These are phyloP conservation scores for Fusarium annulatum DNA, from an alignment of 2,329 filamentous ascomycete species.

Conservation along the genomic window DNA sequence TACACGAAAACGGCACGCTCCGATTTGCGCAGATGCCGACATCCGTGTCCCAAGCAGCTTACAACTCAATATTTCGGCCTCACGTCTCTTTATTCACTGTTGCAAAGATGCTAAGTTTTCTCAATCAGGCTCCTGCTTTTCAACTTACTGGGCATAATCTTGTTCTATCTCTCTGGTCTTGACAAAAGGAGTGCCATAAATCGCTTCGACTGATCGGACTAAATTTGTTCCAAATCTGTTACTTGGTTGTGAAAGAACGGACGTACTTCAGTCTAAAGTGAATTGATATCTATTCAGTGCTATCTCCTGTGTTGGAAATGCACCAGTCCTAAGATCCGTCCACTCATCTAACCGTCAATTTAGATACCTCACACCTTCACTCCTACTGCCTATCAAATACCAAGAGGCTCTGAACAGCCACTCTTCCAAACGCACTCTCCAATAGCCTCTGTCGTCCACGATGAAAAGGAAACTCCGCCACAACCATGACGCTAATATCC, in stretches of 20 bases:
- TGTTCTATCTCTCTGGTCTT: neutral
- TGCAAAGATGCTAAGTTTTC: neutral
- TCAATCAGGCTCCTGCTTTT: neutral
- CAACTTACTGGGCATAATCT: accelerated
- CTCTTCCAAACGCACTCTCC: constrained; percentile 59
- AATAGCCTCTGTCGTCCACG: constrained; percentile 61
- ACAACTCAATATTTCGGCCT: accelerated
- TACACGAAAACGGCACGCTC: neutral
- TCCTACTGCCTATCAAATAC: constrained; percentile 47
- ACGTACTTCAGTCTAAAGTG: accelerated
- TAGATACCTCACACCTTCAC: accelerated
- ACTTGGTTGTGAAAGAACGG: neutral
- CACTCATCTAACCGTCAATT: too few species aligned
- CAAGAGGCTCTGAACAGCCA: constrained; percentile 64
- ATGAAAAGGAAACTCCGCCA: constrained; percentile 66
- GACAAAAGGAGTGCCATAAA: neutral
- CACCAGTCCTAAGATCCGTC: too few species aligned
- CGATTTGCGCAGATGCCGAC: neutral
- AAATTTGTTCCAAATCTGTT: neutral
- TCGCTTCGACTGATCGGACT: neutral
- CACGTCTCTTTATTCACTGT: neutral
- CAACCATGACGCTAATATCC: constrained; percentile 60
- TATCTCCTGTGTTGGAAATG: accelerated
- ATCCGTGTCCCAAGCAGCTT: neutral
- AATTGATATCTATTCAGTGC: neutral